phyloP scores from a whole-genome alignment of 306 rosid genomes.

The Lagenaria siceraria region DNA sequence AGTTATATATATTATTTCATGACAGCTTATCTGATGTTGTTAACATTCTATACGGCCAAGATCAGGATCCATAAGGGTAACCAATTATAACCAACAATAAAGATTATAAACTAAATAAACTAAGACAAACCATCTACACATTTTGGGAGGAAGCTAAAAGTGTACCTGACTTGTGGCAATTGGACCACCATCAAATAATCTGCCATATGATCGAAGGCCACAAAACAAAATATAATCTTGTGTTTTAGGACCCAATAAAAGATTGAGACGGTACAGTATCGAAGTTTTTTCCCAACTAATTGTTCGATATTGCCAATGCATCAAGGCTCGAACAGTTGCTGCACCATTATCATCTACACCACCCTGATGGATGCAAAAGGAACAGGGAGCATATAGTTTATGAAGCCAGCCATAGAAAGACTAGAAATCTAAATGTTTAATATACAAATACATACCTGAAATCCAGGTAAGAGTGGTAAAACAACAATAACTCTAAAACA shows the following conservation, averaged over 20 bases:
- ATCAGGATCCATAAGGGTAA: not conserved
- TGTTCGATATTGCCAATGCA: slow-evolving; percentile 44
- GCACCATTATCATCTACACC: slow-evolving; percentile 39
- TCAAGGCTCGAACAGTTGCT: slow-evolving; percentile 41
- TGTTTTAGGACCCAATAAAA: slow-evolving; percentile 24
- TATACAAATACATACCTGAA: slow-evolving; percentile 21
- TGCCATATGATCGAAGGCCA: slow-evolving; percentile 37
- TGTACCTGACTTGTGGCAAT: slow-evolving; percentile 40
- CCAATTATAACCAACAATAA: not conserved
- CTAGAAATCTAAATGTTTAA: not conserved
- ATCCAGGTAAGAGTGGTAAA: slow-evolving; percentile 38
- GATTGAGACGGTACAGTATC: slow-evolving; percentile 26
- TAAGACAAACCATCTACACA: not conserved
- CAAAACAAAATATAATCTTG: slow-evolving; percentile 35
- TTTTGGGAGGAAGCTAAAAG: not conserved
- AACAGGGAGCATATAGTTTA: not conserved
- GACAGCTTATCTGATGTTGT: not conserved
- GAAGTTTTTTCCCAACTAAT: slow-evolving; percentile 35
- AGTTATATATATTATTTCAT: not conserved
- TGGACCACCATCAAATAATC: slow-evolving; percentile 34
- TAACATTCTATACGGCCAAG: not conserved
- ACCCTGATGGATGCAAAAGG: slow-evolving; percentile 18
- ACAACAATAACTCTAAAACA: slow-evolving; percentile 32
- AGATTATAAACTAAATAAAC: not conserved
- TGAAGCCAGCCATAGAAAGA: not conserved